These are phyloP conservation scores for Ilyonectria mors-panacis DNA, from an alignment of 2,329 filamentous ascomycete species.

Conservation along the genomic window DNA sequence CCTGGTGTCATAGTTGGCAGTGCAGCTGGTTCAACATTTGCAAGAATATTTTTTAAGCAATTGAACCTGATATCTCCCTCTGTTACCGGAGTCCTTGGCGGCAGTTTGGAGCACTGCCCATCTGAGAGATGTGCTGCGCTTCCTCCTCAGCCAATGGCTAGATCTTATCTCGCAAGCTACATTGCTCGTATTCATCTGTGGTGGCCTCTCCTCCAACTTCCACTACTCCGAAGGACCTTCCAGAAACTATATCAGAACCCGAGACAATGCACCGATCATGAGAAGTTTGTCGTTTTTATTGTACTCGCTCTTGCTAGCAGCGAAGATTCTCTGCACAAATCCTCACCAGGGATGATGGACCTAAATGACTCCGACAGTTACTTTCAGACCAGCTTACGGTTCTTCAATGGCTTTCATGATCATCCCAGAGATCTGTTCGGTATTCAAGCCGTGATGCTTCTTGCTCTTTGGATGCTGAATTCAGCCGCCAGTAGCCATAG, in stretches of 20 bases:
- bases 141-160: conserved; percentile 38
- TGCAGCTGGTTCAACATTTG: conserved; percentile 45
- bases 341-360: conserved; percentile 39
- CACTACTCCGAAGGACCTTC: conserved; percentile 31
- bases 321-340: conserved; percentile 27
- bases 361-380: conserved; percentile 41
- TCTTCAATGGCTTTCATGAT: conserved; percentile 40
- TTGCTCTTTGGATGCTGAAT: conserved; percentile 46
- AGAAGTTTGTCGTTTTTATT: conserved; percentile 39
- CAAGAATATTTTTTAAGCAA: conserved; percentile 47
- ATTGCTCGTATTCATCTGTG: conserved; percentile 45
- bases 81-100: not conserved
- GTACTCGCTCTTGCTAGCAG: conserved; percentile 38
- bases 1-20: conserved; percentile 35
- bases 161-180: conserved; percentile 35
- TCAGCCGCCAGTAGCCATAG: conserved; percentile 37
- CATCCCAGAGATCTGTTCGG: conserved; percentile 37
- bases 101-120: conserved; percentile 13
- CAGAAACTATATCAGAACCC: conserved; percentile 35
- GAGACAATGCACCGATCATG: conserved; percentile 21
- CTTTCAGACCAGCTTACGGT: conserved; percentile 41
- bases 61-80: conserved; percentile 29
- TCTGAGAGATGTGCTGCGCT: conserved; percentile 33
- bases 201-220: conserved; percentile 47
- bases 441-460: conserved; percentile 40